Base-by-base conservation (phyloP, 1,139 yeast genomes). In the Pneumocystis canis region DNA sequence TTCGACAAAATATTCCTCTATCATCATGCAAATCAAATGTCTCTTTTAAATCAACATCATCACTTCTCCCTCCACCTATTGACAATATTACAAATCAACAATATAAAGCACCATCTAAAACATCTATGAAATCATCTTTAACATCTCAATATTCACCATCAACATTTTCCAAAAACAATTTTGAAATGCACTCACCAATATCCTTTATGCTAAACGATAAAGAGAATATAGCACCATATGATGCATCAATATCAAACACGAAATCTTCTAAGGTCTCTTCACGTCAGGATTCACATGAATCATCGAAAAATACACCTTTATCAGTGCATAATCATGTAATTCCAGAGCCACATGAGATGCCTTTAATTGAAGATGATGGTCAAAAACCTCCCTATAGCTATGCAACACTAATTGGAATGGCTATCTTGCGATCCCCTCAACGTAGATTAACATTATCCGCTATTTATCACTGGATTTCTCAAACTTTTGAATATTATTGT, bases 321-420 rank as follows among this genome's bases (percentile, higher is more conserved):
- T n/a, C 54, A 25, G 3, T 47, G 14, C 32, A 47, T 14, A 62
- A 28, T 28, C 20, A 25, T 25, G 59, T 39, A 5, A 58, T 58
- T 39, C 59, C 59, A 30, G 59, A 58, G 25, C 59, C 59, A 39
- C 40, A 39, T 39, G 59, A 58, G 28, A 58, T 58, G 59, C 59
- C 59, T 39, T 39, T 41, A 30, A 60, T 39, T 39, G 41, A 41
- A 28, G 82, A 79, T 67, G 78, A 77, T 59, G 80, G 80, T 31
- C 70, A 73, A 59, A 92, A 94, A 73, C 98, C 98, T 2, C 96
- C 96, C 1, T 90, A 84, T 71, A 88, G 96, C 3, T 92, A 92
- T 72, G 98, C 98, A 7, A 85, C 92, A 57, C 79, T 92, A 66
- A 92, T 92, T 67, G 97, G 97, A 4, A 85, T 92, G 84, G 92